Conservation (phyloP, 2,329 filamentous ascomycete genomes). For the Arthrobotrys entomopaga region DNA sequence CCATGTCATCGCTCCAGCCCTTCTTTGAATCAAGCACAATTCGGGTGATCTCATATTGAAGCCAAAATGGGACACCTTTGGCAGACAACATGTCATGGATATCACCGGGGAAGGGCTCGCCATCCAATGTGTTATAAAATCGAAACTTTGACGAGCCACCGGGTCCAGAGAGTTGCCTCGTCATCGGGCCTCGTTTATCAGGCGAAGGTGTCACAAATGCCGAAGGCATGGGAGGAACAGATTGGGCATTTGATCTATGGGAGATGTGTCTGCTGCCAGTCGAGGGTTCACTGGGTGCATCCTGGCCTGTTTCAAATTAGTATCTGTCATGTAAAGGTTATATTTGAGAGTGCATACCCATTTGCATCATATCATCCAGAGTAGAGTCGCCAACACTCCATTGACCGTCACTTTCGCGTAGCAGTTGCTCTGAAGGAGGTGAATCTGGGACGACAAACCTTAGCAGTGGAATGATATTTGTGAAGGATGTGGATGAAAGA, state of each 20-base stretch:
- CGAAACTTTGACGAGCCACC: not conserved
- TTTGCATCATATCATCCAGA: not conserved
- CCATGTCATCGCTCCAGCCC: not conserved
- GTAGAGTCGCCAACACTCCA: not conserved
- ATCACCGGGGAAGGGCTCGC: constrained; percentile 42
- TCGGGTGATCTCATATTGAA: constrained; percentile 32
- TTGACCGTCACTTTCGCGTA: not conserved
- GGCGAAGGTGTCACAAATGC: not conserved
- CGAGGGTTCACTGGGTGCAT: constrained; percentile 3
- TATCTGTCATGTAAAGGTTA: not conserved
- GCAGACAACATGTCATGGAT: not conserved
- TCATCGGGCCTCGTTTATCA: not conserved
- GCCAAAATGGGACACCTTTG: constrained; percentile 24
- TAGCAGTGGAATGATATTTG: not conserved
- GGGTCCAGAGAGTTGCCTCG: not conserved
- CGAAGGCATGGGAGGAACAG: no score
- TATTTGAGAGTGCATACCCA: not conserved
- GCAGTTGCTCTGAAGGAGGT: constrained; percentile 22
- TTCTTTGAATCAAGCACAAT: constrained; percentile 20
- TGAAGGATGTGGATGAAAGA: not conserved
- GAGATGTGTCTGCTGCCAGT: not conserved
- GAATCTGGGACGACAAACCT: constrained; percentile 8
- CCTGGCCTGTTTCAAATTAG: not conserved
- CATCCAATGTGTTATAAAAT: constrained; percentile 19
- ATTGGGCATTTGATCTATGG: not conserved